Percentiles rank a stretch among this genome's conserved stretches.
Conservation (phyloP, 2,329 filamentous ascomycete species). For the Leptodontidium sp. region DNA sequence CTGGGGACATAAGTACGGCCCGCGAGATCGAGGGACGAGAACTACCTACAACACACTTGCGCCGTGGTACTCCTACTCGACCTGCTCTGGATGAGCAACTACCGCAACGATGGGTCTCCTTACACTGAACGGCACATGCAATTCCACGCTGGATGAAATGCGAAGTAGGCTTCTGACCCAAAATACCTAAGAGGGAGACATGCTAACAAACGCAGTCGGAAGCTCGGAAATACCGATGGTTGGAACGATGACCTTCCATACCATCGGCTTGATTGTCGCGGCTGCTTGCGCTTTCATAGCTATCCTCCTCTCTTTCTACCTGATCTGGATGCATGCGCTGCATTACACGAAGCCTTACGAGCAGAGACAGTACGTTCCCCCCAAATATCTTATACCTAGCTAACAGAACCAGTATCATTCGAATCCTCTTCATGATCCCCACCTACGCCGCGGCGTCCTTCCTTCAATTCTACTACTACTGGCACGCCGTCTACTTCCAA, state of each 20-base stretch:
- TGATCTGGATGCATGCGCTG: slow-evolving; percentile 65
- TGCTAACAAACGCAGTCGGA: slow-evolving; percentile 44
- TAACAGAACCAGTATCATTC: slow-evolving; percentile 68
- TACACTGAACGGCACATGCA: slow-evolving; percentile 44
- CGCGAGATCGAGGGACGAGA: background rate
- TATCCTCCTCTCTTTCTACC: slow-evolving; percentile 60
- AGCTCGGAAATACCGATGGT: slow-evolving; percentile 55
- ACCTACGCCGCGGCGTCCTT: slow-evolving; percentile 80
- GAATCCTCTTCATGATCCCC: slow-evolving; percentile 88
- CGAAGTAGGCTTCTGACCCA: slow-evolving; percentile 41
- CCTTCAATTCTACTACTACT: slow-evolving; percentile 77
- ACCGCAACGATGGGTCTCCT: slow-evolving; percentile 38
- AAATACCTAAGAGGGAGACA: background rate
- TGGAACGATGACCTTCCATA: slow-evolving; percentile 61
- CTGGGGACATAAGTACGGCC: background rate
- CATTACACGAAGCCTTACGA: slow-evolving; percentile 68
- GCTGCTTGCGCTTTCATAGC: slow-evolving; percentile 59
- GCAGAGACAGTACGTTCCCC: slow-evolving; percentile 59
- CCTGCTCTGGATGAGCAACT: slow-evolving; percentile 33
- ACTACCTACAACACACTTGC: background rate
- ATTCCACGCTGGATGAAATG: slow-evolving; percentile 49
- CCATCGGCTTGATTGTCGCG: slow-evolving; percentile 60
- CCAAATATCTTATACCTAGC: background rate
- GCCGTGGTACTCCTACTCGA: slow-evolving; percentile 20
- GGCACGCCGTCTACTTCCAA: slow-evolving; percentile 81